Evolutionary conservation across 2,329 filamentous ascomycete species (phyloP), one percentile per base, ranked within the genome.

Genomic region (Boeremia exigua): DNA sequence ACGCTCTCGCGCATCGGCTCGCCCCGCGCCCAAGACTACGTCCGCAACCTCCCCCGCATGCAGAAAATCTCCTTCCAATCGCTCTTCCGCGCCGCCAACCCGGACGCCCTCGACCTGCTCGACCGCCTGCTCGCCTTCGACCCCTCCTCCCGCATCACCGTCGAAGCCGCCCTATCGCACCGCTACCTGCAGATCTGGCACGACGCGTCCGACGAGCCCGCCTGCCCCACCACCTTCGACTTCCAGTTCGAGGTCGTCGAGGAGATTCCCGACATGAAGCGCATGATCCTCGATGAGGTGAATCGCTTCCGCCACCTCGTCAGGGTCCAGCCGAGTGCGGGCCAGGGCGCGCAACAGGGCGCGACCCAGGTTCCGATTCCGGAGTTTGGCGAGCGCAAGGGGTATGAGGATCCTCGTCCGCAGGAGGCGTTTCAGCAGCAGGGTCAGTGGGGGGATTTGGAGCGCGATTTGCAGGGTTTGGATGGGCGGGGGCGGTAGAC

Each of bases 171-270:
- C 15, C 88, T 99, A 54, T 93, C 98, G 81, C 95, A 99, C 81
- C 90, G 90, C 30, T 99, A 99, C 79, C 85, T 99, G 52, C 87
- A 94, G 72, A 97, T 99, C 80, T 98, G 95, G 95, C 95, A 99
- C 80, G 95, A 99, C 69, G 91, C 93, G 48, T 93, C 90, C 4
- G 95, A 99, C 78, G 95, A 99, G 81, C 95, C 95, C 17, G 86
- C 88, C 62, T 98, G 94, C 80, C 93, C 93, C 0, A 91, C 89
- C 14, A 93, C 92, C 15, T 99, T 99, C 79, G 93, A 99, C 82
- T 99, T 99, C 81, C 90, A 94, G 75, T 99, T 99, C 72, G 95
- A 99, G 77, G 88, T 96, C n/a, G 87, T 97, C 34, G 94, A 99
- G 48, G 95, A 98, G 39, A 92, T 99, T 17, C 84, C 83, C 19